Conservation (phyloP, 1,284 basidiomycete species). For the Gomphus bonarii region DNA sequence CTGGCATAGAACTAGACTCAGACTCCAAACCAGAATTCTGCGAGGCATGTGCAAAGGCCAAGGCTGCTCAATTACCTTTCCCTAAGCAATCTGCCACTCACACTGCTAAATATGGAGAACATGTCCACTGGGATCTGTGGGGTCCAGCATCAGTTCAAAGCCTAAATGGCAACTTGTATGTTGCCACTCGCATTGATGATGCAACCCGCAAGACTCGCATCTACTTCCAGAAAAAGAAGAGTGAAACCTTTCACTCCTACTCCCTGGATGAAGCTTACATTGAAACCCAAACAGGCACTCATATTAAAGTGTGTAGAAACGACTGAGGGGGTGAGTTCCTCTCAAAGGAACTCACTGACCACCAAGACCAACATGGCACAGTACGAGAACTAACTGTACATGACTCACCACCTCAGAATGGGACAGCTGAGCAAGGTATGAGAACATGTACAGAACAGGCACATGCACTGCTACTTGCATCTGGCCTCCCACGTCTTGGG, state of each 20-base stretch:
- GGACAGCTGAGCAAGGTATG: slow-evolving; percentile 22
- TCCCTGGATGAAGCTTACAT: slow-evolving; percentile 20
- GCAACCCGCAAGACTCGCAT: slow-evolving; percentile 14
- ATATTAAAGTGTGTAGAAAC: slow-evolving; percentile 18
- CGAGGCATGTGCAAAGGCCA: no score
- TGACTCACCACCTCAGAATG: slow-evolving; percentile 18
- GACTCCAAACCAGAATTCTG: not conserved
- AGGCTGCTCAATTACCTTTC: no score
- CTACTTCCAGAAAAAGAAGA: slow-evolving; percentile 20
- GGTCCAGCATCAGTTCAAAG: not conserved
- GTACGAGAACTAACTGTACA: slow-evolving; percentile 23
- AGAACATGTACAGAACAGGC: slow-evolving; percentile 18
- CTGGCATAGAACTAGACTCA: no score
- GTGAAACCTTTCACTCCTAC: slow-evolving; percentile 18
- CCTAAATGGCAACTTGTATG: slow-evolving; percentile 6
- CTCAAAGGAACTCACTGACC: no score
- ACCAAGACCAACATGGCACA: slow-evolving; percentile 22
- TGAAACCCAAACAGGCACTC: slow-evolving; percentile 15
- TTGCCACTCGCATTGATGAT: slow-evolving; percentile 13
- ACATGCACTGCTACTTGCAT: slow-evolving; percentile 18
- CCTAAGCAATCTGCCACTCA: no score
- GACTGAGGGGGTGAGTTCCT: slow-evolving; percentile 14
- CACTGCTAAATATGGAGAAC: no score
- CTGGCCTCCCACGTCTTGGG: slow-evolving; percentile 16
- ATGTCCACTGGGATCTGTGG: not conserved